Base-by-base conservation (phyloP, 345 rosid genomes). In the Carallia brachiata region DNA sequence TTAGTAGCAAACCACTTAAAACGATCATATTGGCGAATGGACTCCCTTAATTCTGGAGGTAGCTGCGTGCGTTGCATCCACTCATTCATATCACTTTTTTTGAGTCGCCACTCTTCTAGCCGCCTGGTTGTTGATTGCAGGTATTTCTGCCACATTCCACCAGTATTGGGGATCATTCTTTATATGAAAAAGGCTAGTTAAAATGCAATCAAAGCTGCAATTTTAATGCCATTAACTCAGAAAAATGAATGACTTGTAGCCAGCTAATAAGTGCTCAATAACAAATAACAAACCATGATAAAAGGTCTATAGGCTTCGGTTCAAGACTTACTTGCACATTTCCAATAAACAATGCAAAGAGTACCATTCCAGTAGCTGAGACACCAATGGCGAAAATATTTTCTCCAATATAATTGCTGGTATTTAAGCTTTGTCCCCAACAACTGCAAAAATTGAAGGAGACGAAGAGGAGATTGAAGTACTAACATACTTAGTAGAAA, bases 41-140 rank as follows among this genome's bases (percentile, higher is more conserved):
- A 70, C 62, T 83, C 74, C 80, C 68, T 84, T 75, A 84, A 62
- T 64, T 74, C 79, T 27, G 27, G 65, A 4, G 90, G 89, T 6
- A 86, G 78, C 71, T 86, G 89, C 59, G 87, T 79, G 67, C 84
- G 89, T 30, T 72, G 75, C 93, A 88, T 86, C 93, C 88, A 88
- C 73, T 75, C 70, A 54, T 86, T 89, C 3, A 79, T 80, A 70
- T 88, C 93, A 10, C 84, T 83, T 76, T 80, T 81, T 69, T 70
- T 75, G 68, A 75, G 69, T 80, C 93, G 80, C 86, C 89, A 86
- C 70, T 80, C 82, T 70, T 88, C 90, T 9, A 88, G 78, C 31
- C 88, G 70, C 5, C 70, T 61, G 0, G 80, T 82, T 0, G 81
- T 86, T 12, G 90, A 84, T 70, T 88, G 93, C 19, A 84, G 86